A percentile compares a stretch with the other conserved stretches of the same genome.
Conservation (phyloP, 1,284 basidiomycete species). For the Pterulicium gracile region DNA sequence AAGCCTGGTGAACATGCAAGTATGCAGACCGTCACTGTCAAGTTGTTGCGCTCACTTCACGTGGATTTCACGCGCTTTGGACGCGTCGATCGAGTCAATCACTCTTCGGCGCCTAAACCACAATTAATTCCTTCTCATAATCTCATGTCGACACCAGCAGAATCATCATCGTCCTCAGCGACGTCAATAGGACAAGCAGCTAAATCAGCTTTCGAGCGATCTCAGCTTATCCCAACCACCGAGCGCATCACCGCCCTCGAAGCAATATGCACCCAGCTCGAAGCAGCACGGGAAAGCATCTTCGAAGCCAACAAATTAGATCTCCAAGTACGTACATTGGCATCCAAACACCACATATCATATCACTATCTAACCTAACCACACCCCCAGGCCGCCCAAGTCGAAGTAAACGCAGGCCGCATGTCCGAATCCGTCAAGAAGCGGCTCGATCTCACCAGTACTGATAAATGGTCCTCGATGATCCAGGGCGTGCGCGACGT, state of each 20-base stretch:
- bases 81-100: not conserved
- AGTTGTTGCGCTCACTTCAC: too few relatives aligned
- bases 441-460: constrained; percentile 75
- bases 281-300: constrained; percentile 53
- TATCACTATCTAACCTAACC: constrained; percentile 7
- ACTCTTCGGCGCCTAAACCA: not conserved
- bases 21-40: too few relatives aligned
- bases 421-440: constrained; percentile 79
- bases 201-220: constrained; percentile 75
- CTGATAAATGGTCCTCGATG: constrained; percentile 93
- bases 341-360: constrained; percentile 4
- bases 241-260: constrained; percentile 67
- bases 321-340: constrained; percentile 43
- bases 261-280: constrained; percentile 59
- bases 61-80: too few relatives aligned
- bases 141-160: not conserved
- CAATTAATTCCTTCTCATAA: too few relatives aligned
- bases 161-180: not conserved
- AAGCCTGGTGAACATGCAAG: too few relatives aligned
- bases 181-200: constrained; percentile 66
- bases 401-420: constrained; percentile 70
- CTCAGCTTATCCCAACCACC: constrained; percentile 63
- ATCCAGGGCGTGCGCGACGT: constrained; percentile 87
- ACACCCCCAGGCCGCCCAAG: constrained; percentile 76
- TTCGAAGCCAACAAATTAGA: constrained; percentile 75